Conservation (phyloP, 2,329 filamentous ascomycete genomes). For the Monosporascus sp. region DNA sequence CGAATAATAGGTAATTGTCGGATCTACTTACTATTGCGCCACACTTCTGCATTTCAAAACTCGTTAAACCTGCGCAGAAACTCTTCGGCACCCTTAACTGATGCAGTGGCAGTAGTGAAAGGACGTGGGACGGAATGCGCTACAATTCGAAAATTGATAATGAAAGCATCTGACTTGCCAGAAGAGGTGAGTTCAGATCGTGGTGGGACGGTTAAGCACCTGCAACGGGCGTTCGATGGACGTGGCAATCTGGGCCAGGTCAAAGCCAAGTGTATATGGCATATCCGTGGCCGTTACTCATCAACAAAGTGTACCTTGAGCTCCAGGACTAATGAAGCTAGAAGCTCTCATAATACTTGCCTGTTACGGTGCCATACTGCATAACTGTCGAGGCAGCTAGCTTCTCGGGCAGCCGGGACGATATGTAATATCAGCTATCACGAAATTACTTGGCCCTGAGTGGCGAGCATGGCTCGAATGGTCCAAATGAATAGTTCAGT, state of each 20-base stretch:
- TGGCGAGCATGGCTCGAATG: slow-evolving; percentile 5
- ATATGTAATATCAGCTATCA: slow-evolving; percentile 4
- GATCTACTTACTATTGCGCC: no score
- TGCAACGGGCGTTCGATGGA: slow-evolving; percentile 8
- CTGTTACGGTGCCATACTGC: slow-evolving; percentile 4
- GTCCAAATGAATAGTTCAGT: slow-evolving; percentile 5
- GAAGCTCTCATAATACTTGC: slow-evolving; percentile 6
- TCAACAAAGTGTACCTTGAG: slow-evolving; percentile 6
- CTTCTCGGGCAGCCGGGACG: slow-evolving; percentile 6
- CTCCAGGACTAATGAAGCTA: slow-evolving; percentile 6
- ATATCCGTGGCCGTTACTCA: slow-evolving; percentile 6
- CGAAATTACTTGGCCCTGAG: not conserved
- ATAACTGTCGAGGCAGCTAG: slow-evolving; percentile 5
- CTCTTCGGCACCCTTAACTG: not conserved
- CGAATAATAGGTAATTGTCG: not conserved
- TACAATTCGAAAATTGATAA: slow-evolving; percentile 1
- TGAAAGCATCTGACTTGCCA: slow-evolving; percentile 3
- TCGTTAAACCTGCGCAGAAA: no score
- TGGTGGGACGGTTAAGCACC: slow-evolving; percentile 2
- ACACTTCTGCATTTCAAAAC: no score
- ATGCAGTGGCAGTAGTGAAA: not conserved
- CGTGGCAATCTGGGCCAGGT: not conserved
- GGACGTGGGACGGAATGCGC: slow-evolving; percentile 6
- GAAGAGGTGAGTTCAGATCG: slow-evolving; percentile 2
- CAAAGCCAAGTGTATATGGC: slow-evolving; percentile 2